Evolutionary conservation across 306 rosid genomes (phyloP).

Genomic region (Trifolium dubium): DNA sequence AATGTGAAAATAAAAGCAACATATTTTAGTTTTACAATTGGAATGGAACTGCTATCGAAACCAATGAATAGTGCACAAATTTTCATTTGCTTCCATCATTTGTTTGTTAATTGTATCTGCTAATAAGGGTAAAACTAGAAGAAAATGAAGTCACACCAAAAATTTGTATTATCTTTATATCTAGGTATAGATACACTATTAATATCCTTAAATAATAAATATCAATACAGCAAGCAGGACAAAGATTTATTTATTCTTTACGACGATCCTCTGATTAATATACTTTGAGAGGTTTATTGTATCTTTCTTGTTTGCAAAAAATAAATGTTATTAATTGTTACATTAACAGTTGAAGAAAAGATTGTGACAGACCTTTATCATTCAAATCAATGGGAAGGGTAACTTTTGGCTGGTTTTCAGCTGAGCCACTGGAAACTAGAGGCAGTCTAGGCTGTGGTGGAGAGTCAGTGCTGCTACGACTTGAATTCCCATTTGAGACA

Average conservation of each 20-base stretch:
- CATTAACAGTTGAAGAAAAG: slow-evolving; percentile 22
- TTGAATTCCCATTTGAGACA: slow-evolving; percentile 71
- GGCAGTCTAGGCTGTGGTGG: slow-evolving; percentile 74
- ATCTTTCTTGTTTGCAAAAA: slow-evolving; percentile 1
- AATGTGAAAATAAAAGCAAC: too few relatives aligned
- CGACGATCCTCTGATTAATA: slow-evolving; percentile 15
- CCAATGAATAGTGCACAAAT: not conserved
- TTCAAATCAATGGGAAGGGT: slow-evolving; percentile 85
- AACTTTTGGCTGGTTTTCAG: slow-evolving; percentile 67
- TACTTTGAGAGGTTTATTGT: slow-evolving; percentile 7
- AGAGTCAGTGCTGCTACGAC: slow-evolving; percentile 77
- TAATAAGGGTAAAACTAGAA: not conserved
- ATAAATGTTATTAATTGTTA: slow-evolving; percentile 5
- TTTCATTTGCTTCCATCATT: not conserved
- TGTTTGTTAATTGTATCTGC: not conserved
- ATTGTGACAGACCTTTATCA: slow-evolving; percentile 65
- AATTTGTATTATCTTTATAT: not conserved
- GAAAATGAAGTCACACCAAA: not conserved
- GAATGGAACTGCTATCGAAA: not conserved
- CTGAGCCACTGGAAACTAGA: slow-evolving; percentile 58
- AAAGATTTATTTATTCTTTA: slow-evolving; percentile 1
- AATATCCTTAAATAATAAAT: slow-evolving; percentile 16
- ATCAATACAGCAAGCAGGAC: slow-evolving; percentile 27
- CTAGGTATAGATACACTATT: too few relatives aligned
- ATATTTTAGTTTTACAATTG: too few relatives aligned